Evolutionary conservation across 2,329 filamentous ascomycete genomes (phyloP), one percentile per base, ranked within the genome.

Genomic region (Mycogone perniciosa): DNA sequence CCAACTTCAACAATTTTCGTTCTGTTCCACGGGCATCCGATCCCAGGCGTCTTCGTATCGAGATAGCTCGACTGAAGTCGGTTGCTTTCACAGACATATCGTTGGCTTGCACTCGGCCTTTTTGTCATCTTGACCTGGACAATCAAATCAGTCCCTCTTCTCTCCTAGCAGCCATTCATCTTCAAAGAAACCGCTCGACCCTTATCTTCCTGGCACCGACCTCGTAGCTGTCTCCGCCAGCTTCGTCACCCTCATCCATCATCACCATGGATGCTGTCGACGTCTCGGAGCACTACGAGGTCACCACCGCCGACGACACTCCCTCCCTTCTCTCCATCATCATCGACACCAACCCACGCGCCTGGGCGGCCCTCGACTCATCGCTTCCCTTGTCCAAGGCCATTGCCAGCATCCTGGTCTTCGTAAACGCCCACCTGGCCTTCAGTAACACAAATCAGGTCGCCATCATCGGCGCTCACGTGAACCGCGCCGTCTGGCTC

Each of bases 341-440:
- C 63, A 80, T 99, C 72, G 93, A 99, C 73, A 96, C 92, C 29
- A 99, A 99, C 67, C 93, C 93, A 2, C 87, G 91, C 60, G 91
- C 93, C 60, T 96, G 93, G 93, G 84, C 88, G 6, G 77, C 88
- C 54, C 80, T 97, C 41, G 76, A 84, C 54, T 71, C 82, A 51
- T 81, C 80, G 31, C 82, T 97, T 6, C 83, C 92, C 30, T 80
- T 99, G 54, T 88, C 88, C 45, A 85, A 86, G 62, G 89, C 89
- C 54, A 76, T 99, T 54, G 89, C 92, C 55, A 82, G 92, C 70
- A 80, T 97, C 56, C 85, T 97, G 62, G 86, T 99, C 73, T 97
- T 96, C 72, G 85, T 96, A 72, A 97, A 99, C 69, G 89, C 92
- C 50, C 95, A 99, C 66, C 80, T 99, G 31, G 90, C 93, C 58